Evolutionary conservation across 805 yeast genomes (phyloP).

Genomic region (Nakazawaea peltata): DNA sequence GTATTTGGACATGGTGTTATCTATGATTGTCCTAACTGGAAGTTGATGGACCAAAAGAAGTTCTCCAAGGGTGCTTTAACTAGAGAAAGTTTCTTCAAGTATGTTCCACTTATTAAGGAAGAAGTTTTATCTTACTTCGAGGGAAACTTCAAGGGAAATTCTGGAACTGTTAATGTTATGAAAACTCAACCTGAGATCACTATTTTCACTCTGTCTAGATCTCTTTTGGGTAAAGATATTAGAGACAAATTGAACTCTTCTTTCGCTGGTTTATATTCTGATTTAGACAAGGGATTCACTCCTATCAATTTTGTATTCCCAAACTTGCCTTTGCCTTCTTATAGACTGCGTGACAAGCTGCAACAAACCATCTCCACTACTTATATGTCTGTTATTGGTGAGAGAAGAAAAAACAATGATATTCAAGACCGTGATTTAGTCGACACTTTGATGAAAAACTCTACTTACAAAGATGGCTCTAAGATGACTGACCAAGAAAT

Average conservation of each 20-base stretch:
- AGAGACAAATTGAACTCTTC: constrained; percentile 73
- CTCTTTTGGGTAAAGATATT: constrained; percentile 87
- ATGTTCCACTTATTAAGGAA: constrained; percentile 82
- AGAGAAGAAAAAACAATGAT: constrained; percentile 72
- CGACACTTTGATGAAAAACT: constrained; percentile 74
- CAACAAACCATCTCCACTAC: constrained; percentile 74
- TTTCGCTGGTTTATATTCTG: constrained; percentile 80
- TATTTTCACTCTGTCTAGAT: constrained; percentile 90
- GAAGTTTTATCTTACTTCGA: constrained; percentile 71
- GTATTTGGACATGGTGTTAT: constrained; percentile 97
- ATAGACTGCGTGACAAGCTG: constrained; percentile 80
- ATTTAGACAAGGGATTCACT: constrained; percentile 94
- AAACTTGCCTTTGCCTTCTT: constrained; percentile 70
- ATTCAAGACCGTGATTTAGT: constrained; percentile 81
- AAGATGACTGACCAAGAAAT: constrained; percentile 93
- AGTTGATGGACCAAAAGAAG: constrained; percentile 97
- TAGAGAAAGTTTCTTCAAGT: constrained; percentile 69
- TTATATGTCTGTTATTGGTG: constrained; percentile 67
- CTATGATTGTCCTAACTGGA: constrained; percentile 90
- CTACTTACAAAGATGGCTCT: constrained; percentile 89
- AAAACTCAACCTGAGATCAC: constrained; percentile 90
- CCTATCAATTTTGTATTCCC: constrained; percentile 96
- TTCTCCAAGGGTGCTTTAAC: constrained; percentile 89
- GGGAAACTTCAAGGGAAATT: constrained; percentile 28
- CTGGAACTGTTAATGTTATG: constrained; percentile 61